These are phyloP conservation scores for Phoenix dactylifera DNA, from an alignment of 176 grass and related monocot genomes.

Conservation along the genomic window DNA sequence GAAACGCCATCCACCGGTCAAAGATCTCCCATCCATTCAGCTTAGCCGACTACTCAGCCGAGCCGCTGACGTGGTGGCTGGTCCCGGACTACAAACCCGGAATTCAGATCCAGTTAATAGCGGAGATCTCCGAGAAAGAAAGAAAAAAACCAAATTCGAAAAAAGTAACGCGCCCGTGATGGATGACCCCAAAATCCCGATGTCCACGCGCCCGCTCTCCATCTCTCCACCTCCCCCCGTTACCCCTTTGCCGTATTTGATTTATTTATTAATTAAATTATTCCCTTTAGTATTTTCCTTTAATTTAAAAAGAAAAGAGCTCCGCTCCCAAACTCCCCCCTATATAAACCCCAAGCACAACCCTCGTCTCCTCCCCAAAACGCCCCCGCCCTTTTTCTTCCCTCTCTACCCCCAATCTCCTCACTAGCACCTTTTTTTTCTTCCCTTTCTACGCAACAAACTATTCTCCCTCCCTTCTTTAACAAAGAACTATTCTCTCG, in stretches of 20 bases:
- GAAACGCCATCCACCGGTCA: too few relatives aligned
- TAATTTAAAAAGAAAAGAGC: not conserved
- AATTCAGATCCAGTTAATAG: not conserved
- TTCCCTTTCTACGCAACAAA: not conserved
- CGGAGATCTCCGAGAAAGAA: not conserved
- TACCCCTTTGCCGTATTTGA: not conserved
- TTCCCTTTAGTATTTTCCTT: not conserved
- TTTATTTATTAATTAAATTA: not conserved
- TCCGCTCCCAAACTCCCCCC: not conserved
- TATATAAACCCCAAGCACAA: not conserved
- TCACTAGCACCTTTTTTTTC: not conserved
- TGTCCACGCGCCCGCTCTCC: not conserved
- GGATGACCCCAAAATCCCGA: not conserved
- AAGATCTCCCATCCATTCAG: not conserved
- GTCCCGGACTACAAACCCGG: not conserved
- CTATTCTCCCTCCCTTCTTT: not conserved
- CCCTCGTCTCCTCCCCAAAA: not conserved
- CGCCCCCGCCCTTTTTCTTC: not conserved
- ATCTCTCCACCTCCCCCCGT: not conserved
- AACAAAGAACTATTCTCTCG: not conserved
- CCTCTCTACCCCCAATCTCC: not conserved
- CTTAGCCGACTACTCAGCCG: not conserved
- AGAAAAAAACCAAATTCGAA: not conserved
- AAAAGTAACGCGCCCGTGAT: not conserved
- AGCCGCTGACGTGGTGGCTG: not conserved